phyloP scores from a whole-genome alignment of 331 rosid species.

The Saraca asoca region DNA sequence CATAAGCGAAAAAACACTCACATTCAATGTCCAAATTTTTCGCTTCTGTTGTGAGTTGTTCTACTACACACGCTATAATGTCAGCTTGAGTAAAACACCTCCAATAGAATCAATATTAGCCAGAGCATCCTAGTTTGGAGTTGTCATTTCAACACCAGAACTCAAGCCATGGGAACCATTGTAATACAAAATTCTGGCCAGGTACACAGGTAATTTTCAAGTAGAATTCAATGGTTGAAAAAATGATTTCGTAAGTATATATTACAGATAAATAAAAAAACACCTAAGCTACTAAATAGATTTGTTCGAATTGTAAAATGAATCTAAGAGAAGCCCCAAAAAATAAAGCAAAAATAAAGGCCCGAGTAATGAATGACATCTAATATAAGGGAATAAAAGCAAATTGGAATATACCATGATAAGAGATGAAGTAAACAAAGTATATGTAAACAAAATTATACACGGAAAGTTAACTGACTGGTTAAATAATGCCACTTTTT shows the following conservation, averaged over 20 bases:
- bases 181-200: conserved; percentile 93
- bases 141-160: conserved; percentile 96
- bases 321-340: neutral
- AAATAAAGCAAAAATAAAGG: neutral
- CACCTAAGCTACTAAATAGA: conserved; percentile 1
- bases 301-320: conserved; percentile 1
- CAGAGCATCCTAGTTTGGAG: conserved; percentile 98
- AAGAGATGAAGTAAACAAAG: conserved; percentile 93
- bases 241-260: neutral
- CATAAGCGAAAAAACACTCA: conserved; percentile 40
- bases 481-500: too few species aligned
- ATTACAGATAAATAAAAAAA: neutral
- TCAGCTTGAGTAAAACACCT: conserved; percentile 99
- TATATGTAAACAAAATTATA: conserved; percentile 95
- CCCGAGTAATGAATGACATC: neutral
- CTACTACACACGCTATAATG: conserved; percentile 86
- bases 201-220: conserved; percentile 38
- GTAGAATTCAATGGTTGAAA: neutral
- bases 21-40: conserved; percentile 72
- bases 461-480: conserved; percentile 94
- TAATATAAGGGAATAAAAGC: conserved; percentile 20
- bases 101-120: conserved; percentile 96
- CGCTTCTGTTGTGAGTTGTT: conserved; percentile 76
- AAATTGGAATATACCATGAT: conserved; percentile 70
- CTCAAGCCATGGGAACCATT: conserved; percentile 84